These are phyloP conservation scores for Phytophthora pinifolia DNA, from an alignment of 352 stramenopile species.

Conservation along the genomic window DNA sequence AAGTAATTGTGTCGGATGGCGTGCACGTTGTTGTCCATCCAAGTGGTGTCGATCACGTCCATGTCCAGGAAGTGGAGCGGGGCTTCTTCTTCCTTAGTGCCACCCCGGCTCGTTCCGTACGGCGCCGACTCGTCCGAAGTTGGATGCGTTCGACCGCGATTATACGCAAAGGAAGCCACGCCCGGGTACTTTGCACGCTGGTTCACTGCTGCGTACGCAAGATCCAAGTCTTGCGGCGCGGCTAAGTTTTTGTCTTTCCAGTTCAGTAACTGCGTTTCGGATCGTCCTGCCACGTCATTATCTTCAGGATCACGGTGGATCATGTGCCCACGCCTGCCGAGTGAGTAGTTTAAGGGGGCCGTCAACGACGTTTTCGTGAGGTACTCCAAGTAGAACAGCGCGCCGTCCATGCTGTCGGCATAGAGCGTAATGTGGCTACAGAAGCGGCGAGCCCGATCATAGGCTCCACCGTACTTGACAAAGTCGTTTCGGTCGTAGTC, in stretches of 20 bases:
- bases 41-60: conserved; percentile 89
- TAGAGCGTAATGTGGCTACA: conserved; percentile 74
- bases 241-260: conserved; percentile 45
- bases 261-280: conserved; percentile 39
- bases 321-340: conserved; percentile 53
- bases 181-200: conserved; percentile 53
- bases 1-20: conserved; percentile 86
- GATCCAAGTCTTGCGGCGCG: conserved; percentile 45
- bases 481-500: conserved; percentile 79
- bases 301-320: conserved; percentile 44
- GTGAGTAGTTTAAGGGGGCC: conserved; percentile 49
- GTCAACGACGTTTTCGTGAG: conserved; percentile 45
- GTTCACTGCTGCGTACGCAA: conserved; percentile 56
- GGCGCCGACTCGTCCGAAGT: conserved; percentile 20
- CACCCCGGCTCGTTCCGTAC: conserved; percentile 26
- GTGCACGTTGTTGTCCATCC: conserved; percentile 87
- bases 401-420: conserved; percentile 68
- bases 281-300: conserved; percentile 24
- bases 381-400: conserved; percentile 75
- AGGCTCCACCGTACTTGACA: conserved; percentile 50
- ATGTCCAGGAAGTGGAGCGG: conserved; percentile 66
- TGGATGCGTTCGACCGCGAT: conserved; percentile 27
- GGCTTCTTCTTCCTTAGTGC: conserved; percentile 17
- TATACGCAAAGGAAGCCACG: conserved; percentile 58
- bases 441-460: conserved; percentile 54